A percentile compares a stretch with the other conserved stretches of the same genome.
Conservation (phyloP, 116 monocot species). For the Phalaenopsis hybrid region DNA sequence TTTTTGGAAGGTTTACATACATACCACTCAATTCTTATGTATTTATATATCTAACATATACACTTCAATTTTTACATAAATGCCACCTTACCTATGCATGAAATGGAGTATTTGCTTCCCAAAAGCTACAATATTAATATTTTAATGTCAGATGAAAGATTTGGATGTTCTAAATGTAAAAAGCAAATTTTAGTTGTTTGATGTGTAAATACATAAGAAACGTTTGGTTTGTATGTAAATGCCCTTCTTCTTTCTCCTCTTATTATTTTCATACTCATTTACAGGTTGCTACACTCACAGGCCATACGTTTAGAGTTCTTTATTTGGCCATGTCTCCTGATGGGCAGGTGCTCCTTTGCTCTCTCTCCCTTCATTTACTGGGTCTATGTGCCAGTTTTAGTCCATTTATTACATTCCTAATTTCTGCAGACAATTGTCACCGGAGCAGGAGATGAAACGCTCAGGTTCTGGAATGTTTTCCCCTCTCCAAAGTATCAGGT, state of each 20-base stretch:
- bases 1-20: not conserved
- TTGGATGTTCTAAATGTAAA: too few species aligned
- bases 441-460: constrained; percentile 93
- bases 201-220: too few species aligned
- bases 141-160: too few species aligned
- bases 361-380: not conserved
- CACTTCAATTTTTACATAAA: too few species aligned
- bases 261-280: not conserved
- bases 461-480: constrained; percentile 91
- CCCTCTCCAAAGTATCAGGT: constrained; percentile 75
- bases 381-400: not conserved
- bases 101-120: too few species aligned
- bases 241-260: not conserved
- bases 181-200: too few species aligned
- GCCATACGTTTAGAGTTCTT: constrained; percentile 77
- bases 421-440: constrained; percentile 80
- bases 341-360: constrained; percentile 32
- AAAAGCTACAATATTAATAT: too few species aligned
- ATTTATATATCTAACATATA: too few species aligned
- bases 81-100: too few species aligned
- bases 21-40: too few species aligned
- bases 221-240: too few species aligned
- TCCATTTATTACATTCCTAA: constrained; percentile 11
- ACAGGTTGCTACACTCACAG: constrained; percentile 88
- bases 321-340: constrained; percentile 85